A percentile compares a stretch with the other conserved stretches of the same genome.
These are phyloP conservation scores for Tremella fuciformis DNA, from an alignment of 768 basidiomycete species.

Conservation along the genomic window DNA sequence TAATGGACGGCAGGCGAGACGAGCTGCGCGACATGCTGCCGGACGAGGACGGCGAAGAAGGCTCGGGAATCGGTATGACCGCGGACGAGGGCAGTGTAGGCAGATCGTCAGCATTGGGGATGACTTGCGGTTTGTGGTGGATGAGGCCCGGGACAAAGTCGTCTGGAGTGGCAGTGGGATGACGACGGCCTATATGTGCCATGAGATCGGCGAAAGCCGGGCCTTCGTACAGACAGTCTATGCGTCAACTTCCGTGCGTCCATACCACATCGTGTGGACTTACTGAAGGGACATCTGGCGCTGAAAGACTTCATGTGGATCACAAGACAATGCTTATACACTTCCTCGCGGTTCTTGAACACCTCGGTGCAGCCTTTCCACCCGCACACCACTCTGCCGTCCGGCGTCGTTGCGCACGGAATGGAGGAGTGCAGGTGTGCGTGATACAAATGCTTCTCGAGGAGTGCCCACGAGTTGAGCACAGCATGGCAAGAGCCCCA, in stretches of 20 bases:
- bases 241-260: neutral
- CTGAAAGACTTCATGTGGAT: conserved; percentile 35
- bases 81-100: conserved; percentile 5
- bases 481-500: conserved; percentile 39
- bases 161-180: conserved; percentile 35
- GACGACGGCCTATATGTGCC: conserved; percentile 41
- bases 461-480: conserved; percentile 40
- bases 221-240: conserved; percentile 43
- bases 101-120: neutral
- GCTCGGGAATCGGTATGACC: neutral
- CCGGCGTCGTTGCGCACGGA: neutral
- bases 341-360: conserved; percentile 17
- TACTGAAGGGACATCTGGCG: conserved; percentile 46
- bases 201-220: conserved; percentile 30
- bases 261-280: neutral
- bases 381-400: conserved; percentile 17
- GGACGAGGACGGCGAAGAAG: neutral
- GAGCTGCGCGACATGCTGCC: neutral
- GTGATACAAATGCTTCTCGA: conserved; percentile 43
- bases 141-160: conserved; percentile 46
- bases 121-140: conserved; percentile 19
- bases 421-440: conserved; percentile 27
- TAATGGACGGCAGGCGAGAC: neutral
- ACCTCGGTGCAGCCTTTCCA: conserved; percentile 27
- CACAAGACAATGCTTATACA: conserved; percentile 34